phyloP scores from a whole-genome alignment of 2,329 filamentous ascomycete genomes.

The Monosporascus sp. region DNA sequence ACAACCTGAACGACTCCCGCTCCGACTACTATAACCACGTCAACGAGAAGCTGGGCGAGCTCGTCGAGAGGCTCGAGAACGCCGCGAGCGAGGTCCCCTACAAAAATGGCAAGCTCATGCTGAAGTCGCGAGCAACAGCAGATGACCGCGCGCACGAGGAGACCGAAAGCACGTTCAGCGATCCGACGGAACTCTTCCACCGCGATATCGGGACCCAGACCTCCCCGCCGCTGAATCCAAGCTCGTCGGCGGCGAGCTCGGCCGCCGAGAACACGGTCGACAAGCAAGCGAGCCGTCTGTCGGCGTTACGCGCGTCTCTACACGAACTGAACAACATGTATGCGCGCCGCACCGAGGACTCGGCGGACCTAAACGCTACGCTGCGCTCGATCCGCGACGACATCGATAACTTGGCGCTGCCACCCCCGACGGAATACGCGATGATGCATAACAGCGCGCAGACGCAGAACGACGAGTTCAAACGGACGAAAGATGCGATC shows the following conservation, averaged over 20 bases:
- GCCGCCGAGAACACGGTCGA: slow-evolving; percentile 20
- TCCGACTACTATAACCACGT: slow-evolving; percentile 47
- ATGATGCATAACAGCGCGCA: slow-evolving; percentile 36
- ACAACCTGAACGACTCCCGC: slow-evolving; percentile 46
- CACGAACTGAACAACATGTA: slow-evolving; percentile 39
- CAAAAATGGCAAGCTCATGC: slow-evolving; percentile 20
- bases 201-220: slow-evolving; percentile 78
- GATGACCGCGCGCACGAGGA: slow-evolving; percentile 23
- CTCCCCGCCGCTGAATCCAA: slow-evolving; percentile 35
- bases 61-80: slow-evolving; percentile 48
- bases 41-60: slow-evolving; percentile 36
- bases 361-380: slow-evolving; percentile 46
- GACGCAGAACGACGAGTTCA: slow-evolving; percentile 61
- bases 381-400: slow-evolving; percentile 60
- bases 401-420: slow-evolving; percentile 55
- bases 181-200: slow-evolving; percentile 75
- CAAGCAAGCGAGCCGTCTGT: slow-evolving; percentile 38
- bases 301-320: slow-evolving; percentile 36
- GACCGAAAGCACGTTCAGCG: slow-evolving; percentile 45
- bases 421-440: slow-evolving; percentile 30
- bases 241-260: too few species aligned
- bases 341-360: slow-evolving; percentile 39
- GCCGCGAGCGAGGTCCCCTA: slow-evolving; percentile 58
- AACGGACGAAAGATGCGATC: slow-evolving; percentile 68
- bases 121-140: slow-evolving; percentile 9